Conservation (phyloP, 2,329 filamentous ascomycete genomes). For the Neofusicoccum sp. region DNA sequence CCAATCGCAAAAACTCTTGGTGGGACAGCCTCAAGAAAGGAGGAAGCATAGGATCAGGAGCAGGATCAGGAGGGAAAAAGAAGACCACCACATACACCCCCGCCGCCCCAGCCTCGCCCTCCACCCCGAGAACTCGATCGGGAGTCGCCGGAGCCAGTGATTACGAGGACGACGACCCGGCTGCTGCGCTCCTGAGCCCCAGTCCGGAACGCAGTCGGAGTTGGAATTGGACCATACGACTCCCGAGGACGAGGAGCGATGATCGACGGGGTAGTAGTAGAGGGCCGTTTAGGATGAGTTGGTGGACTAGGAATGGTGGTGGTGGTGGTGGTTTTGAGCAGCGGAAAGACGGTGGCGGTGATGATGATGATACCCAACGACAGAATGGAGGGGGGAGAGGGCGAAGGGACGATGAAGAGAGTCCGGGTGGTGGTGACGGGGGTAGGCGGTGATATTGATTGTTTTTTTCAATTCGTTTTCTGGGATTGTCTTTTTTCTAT, state of each 20-base stretch:
- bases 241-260: neutral
- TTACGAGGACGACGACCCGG: slow-evolving; percentile 13
- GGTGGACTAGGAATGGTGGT: slow-evolving; percentile 9
- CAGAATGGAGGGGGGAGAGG: too few species aligned
- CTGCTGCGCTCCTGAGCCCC: slow-evolving; percentile 5
- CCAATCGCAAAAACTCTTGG: neutral
- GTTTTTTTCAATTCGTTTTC: neutral
- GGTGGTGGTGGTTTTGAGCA: neutral
- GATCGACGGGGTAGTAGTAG: neutral
- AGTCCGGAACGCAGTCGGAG: slow-evolving; percentile 5
- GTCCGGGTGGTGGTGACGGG: neutral
- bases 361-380: too few species aligned
- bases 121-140: neutral
- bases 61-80: neutral
- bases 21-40: slow-evolving; percentile 8
- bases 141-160: neutral
- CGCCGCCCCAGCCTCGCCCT: too few species aligned
- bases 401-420: neutral
- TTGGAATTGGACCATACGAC: slow-evolving; percentile 4
- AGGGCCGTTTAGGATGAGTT: slow-evolving; percentile 16
- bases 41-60: too few species aligned
- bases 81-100: neutral
- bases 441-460: neutral
- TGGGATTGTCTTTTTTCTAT: too few species aligned
- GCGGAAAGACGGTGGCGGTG: neutral